Percentiles rank a stretch among this genome's conserved stretches.
Conservation (phyloP, 306 rosid species). For the Alnus glutinosa region DNA sequence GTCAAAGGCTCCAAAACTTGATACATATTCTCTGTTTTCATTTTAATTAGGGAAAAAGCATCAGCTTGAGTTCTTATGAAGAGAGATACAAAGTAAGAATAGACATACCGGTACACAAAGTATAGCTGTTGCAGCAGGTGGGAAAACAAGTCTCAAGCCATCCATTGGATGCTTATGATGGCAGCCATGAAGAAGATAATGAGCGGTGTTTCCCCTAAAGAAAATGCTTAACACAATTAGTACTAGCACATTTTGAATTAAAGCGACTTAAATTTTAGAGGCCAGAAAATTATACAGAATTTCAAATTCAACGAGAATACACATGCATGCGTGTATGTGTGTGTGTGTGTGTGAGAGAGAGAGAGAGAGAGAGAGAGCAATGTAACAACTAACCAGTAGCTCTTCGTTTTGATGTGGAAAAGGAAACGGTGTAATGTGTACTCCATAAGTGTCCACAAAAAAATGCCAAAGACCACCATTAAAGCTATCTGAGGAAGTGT, state of each 20-base stretch:
- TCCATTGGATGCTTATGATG: conserved; percentile 99
- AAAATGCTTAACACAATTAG: neutral
- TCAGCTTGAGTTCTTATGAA: neutral
- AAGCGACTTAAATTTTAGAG: conserved; percentile 5
- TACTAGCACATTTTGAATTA: conserved; percentile 16
- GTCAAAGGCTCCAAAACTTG: neutral
- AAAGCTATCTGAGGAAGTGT: conserved; percentile 51
- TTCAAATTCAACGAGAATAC: neutral
- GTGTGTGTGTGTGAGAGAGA: neutral
- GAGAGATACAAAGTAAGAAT: conserved; percentile 8
- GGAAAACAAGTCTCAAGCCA: conserved; percentile 92
- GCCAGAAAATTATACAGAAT: conserved; percentile 5
- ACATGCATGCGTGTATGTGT: neutral
- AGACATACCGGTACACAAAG: conserved; percentile 65
- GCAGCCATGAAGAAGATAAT: conserved; percentile 96
- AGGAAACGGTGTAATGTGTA: conserved; percentile 86
- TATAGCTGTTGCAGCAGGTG: conserved; percentile 87
- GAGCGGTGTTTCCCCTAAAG: conserved; percentile 81
- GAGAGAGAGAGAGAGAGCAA: conserved; percentile 13
- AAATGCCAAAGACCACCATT: conserved; percentile 58
- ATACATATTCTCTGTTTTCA: neutral
- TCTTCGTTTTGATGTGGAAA: conserved; percentile 86
- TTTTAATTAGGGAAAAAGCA: neutral
- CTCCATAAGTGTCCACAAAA: conserved; percentile 78
- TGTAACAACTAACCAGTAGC: conserved; percentile 68